Conservation (phyloP, 2,329 filamentous ascomycete genomes). For the Penicillium griseofulvum region DNA sequence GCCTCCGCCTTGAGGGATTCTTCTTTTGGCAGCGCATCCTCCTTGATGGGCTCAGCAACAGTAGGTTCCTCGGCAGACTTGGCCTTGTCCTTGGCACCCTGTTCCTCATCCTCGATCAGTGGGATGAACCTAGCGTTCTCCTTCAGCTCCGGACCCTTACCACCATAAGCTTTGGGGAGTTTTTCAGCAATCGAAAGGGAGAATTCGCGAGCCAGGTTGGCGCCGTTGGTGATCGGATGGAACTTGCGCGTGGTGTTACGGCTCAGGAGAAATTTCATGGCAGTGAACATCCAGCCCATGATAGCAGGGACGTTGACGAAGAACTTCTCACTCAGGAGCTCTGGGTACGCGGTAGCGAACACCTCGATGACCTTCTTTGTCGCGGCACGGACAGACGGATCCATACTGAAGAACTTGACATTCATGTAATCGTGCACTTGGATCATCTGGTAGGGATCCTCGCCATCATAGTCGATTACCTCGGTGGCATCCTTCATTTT, state of each 20-base stretch:
- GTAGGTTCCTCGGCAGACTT: slow-evolving; percentile 3
- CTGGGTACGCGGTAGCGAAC: slow-evolving; percentile 81
- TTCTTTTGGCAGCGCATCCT: slow-evolving; percentile 8
- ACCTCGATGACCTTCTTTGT: slow-evolving; percentile 77
- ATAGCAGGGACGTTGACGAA: slow-evolving; percentile 90
- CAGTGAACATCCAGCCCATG: slow-evolving; percentile 82
- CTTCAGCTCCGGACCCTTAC: slow-evolving; percentile 58
- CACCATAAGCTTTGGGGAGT: slow-evolving; percentile 76
- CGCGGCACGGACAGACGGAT: slow-evolving; percentile 71
- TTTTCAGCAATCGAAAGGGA: slow-evolving; percentile 56
- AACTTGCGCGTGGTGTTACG: slow-evolving; percentile 75
- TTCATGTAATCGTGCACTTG: slow-evolving; percentile 93
- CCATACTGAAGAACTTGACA: slow-evolving; percentile 81
- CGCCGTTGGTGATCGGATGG: slow-evolving; percentile 73
- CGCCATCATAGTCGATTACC: slow-evolving; percentile 59
- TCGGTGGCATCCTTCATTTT: slow-evolving; percentile 68
- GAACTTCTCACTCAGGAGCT: slow-evolving; percentile 86
- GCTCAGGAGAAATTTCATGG: slow-evolving; percentile 73
- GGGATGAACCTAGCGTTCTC: slow-evolving; percentile 35
- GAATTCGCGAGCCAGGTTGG: slow-evolving; percentile 62
- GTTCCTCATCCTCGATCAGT: slow-evolving; percentile 26
- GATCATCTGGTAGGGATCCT: slow-evolving; percentile 84
- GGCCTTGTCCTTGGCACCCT: slow-evolving; percentile 7
- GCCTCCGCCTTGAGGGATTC: neutral
- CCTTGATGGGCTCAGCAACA: slow-evolving; percentile 7